A percentile compares a stretch with the other conserved stretches of the same genome.
Evolutionary conservation across 495 filamentous ascomycete genomes (phyloP).

Genomic region (Massariosphaeria phaeospora): DNA sequence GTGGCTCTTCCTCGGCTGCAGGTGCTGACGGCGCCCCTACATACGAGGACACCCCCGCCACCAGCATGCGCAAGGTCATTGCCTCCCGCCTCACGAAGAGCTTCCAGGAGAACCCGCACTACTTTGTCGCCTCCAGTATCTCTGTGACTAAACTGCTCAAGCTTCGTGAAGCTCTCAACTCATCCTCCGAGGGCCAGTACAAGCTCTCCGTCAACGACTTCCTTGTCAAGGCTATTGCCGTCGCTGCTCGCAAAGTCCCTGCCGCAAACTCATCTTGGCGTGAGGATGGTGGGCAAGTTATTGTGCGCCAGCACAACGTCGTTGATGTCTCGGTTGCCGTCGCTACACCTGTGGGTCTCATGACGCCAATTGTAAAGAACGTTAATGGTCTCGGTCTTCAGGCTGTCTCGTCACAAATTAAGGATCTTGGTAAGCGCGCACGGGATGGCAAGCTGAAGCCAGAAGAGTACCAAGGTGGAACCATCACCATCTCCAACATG

Average conservation of each 20-base stretch:
- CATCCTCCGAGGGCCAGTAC: constrained; percentile 81
- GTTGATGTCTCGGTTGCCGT: constrained; percentile 94
- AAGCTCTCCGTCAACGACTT: constrained; percentile 99
- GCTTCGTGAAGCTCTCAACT: constrained; percentile 90
- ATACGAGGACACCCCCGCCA: constrained; percentile 80
- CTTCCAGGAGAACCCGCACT: constrained; percentile 89
- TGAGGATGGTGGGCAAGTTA: constrained; percentile 63
- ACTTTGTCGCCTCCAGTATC: constrained; percentile 83
- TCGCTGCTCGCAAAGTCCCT: constrained; percentile 87
- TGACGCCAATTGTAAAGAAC: constrained; percentile 92
- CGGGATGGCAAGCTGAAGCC: constrained; percentile 98
- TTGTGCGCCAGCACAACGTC: constrained; percentile 86
- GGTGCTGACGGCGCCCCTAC: constrained; percentile 51
- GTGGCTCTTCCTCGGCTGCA: constrained; percentile 42
- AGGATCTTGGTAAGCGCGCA: constrained; percentile 93
- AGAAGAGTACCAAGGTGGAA: constrained; percentile 98
- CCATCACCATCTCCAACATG: constrained; percentile 99
- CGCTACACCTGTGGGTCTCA: constrained; percentile 86
- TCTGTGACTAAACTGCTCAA: constrained; percentile 93
- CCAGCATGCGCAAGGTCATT: constrained; percentile 97
- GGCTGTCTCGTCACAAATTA: constrained; percentile 80
- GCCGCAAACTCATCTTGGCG: constrained; percentile 94
- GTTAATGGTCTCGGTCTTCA: constrained; percentile 79
- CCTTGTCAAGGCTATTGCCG: constrained; percentile 89
- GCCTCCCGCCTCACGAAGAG: constrained; percentile 87